Base-by-base conservation (phyloP, 306 rosid species). In the Quillaja saponaria region DNA sequence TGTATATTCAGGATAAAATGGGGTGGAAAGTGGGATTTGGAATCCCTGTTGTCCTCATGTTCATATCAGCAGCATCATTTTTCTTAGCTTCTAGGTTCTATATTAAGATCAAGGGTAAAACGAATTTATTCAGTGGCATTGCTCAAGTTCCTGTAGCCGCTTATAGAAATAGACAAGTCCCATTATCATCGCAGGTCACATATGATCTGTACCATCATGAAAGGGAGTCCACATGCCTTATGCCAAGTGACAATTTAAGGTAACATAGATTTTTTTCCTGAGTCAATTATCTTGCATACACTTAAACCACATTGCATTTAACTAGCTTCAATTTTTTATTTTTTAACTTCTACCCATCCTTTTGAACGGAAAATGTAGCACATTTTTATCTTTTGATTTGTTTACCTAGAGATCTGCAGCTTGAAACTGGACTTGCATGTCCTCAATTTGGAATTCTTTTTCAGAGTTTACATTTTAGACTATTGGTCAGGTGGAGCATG, bases 21-120 rank as follows among this genome's bases (percentile, higher is more conserved):
- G 78, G 78, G 10, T 73, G 78, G 78, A 47, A 11, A 0, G n/a
- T 73, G 52, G 78, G 78, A 5, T 73, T 73, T 54, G 78, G 78
- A 21, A 38, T 73, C n/a, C 73, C 78, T 46, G 58, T 9, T 10
- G 3, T 18, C 9, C 52, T 60, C 13, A 73, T 73, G 78, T 60
- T 61, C 44, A 28, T 73, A 11, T 44, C 73, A 13, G 11, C 39
- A 5, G 0, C 59, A 12, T 13, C 39, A 14, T 73, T 73, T 41
- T 20, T 66, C 37, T 18, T 49, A 15, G 78, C 64, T 33, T 73
- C 78, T 20, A 69, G 73, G 9, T 28, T 51, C 21, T 73, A 66
- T 18, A 15, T 57, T 8, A 73, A 67, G 58, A 11, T 11, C 31
- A 44, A 21, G 48, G 35, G 69, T 0, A 31, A 39, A 11, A 3